Evolutionary conservation across 495 filamentous ascomycete species (phyloP), one percentile per base, ranked within the genome.

Genomic region (Trichoderma parareesei): DNA sequence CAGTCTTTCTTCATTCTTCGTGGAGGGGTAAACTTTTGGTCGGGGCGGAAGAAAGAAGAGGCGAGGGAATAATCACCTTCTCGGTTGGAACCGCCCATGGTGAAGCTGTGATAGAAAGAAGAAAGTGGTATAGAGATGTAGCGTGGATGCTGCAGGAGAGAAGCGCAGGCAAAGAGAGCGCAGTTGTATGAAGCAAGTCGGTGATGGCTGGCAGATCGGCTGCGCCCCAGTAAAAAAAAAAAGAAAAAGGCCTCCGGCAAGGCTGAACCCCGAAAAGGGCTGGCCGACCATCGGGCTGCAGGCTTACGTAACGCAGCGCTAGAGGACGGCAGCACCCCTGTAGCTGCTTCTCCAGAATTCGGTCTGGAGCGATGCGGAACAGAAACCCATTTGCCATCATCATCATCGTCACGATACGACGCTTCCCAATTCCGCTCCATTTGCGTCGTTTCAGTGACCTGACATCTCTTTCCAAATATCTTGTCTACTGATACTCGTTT

Each of bases 31-130:
- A n/a, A 27, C 27, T 27, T 27, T 38, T 63, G 33, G 62, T 42
- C 43, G 60, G 38, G 60, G 60, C 11, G 2, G 41, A 0, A 61
- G 64, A 63, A 33, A 49, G 65, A 48, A 69, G 27, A 67, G 14
- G 14, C 60, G n/a, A 37, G 38, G 37, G 60, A n/a, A 9, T 42
- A 57, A 10, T 62, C 20, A 76, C 75, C 75, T 69, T 72, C 74
- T 72, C 75, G 69, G 63, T 75, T 70, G 63, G 62, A 63, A 61
- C 75, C 75, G 68, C 75, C 75, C 75, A 77, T 77, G 61, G 40
- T 70, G 66, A 44, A 11, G 37, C 4, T 37, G 27, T 11, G 8
- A 37, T 57, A 37, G 27, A 13, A 49, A 18, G 3, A 57, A 48
- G 16, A 48, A 5, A 11, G 8, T 9, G 11, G 27, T n/a, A n/a